These are phyloP conservation scores for Neonectria sp. DNA, from an alignment of 2,329 filamentous ascomycete species.

Conservation along the genomic window DNA sequence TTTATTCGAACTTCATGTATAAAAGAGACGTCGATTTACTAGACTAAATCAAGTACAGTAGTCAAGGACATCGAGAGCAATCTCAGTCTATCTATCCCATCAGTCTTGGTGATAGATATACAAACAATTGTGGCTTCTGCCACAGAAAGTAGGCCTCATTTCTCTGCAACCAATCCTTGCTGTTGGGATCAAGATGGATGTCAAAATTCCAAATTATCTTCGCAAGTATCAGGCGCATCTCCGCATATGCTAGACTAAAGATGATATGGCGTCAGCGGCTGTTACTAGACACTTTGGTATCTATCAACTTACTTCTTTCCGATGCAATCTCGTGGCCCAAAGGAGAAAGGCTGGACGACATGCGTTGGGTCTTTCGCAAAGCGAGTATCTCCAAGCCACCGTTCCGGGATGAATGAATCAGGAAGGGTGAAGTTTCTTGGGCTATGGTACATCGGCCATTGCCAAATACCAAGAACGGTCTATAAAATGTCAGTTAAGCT, in stretches of 20 bases:
- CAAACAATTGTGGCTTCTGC: conserved; percentile 42
- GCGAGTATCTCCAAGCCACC: conserved; percentile 17
- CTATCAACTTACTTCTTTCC: conserved; percentile 25
- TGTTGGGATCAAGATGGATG: conserved; percentile 43
- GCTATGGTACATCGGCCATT: conserved; percentile 25
- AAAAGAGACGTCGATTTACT: not conserved
- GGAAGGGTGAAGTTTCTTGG: conserved; percentile 19
- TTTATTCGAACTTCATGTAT: too few relatives aligned
- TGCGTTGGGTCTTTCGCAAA: conserved; percentile 10
- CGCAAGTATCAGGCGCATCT: conserved; percentile 34
- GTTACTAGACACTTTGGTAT: not conserved
- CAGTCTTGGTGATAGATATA: conserved; percentile 6
- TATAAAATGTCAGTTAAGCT: not conserved
- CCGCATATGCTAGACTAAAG: conserved; percentile 49
- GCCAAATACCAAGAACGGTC: conserved; percentile 20
- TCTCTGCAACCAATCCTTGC: conserved; percentile 43
- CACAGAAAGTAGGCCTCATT: conserved; percentile 50
- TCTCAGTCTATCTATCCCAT: not conserved
- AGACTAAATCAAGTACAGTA: not conserved
- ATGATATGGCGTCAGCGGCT: not conserved
- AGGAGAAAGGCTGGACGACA: conserved; percentile 25
- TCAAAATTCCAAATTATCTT: conserved; percentile 22
- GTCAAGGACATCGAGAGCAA: not conserved
- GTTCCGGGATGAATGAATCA: conserved; percentile 20
- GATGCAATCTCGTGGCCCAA: conserved; percentile 25